A percentile compares a stretch with the other conserved stretches of the same genome.
Evolutionary conservation across 139 green algal genomes (phyloP).

Genomic region (Gonium pectorale): DNA sequence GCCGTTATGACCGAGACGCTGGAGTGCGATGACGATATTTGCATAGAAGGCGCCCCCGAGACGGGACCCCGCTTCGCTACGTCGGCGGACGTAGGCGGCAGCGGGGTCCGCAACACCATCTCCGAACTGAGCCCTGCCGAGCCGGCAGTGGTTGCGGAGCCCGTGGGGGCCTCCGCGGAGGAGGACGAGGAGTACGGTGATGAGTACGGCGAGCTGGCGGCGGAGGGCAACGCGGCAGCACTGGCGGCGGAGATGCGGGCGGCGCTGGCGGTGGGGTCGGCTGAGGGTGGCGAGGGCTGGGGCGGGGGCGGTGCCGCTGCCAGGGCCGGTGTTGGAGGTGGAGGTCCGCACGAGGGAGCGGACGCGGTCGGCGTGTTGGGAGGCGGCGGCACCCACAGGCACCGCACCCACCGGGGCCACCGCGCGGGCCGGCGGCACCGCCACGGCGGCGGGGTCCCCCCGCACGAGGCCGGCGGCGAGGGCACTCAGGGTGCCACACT

Average conservation of each 20-base stretch:
- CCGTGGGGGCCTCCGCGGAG: not conserved
- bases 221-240: constrained; percentile 2
- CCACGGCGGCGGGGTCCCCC: not conserved
- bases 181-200: not conserved
- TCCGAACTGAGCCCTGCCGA: no score
- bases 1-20: not conserved
- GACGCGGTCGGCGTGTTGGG: not conserved
- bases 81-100: no score
- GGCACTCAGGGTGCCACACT: no score
- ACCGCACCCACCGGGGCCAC: constrained; percentile 1
- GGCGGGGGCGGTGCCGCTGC: not conserved
- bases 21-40: no score
- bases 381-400: not conserved
- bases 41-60: no score
- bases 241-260: not conserved
- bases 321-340: not conserved
- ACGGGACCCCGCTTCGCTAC: no score
- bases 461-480: no score
- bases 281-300: not conserved
- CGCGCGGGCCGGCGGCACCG: not conserved
- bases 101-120: no score
- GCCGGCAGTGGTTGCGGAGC: not conserved
- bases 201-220: not conserved
- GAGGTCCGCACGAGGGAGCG: not conserved
- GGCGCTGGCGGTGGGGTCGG: not conserved